Evolutionary conservation across 345 rosid species (phyloP).

Genomic region (Nephelium lappaceum): DNA sequence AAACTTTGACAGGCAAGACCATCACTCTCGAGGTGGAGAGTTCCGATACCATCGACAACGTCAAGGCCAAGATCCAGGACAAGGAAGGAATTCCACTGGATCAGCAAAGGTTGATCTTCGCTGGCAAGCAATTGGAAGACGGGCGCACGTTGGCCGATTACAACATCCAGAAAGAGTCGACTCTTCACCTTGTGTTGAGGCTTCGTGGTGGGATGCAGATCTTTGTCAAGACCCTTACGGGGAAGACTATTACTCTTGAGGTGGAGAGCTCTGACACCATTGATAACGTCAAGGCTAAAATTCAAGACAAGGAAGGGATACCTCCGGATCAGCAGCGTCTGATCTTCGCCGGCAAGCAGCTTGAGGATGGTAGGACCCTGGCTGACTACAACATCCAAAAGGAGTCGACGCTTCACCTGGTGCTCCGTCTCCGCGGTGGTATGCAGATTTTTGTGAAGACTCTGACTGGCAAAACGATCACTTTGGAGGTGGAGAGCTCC

Average conservation of each 20-base stretch:
- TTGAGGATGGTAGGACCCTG: not conserved
- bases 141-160: not conserved
- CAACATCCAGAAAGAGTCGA: not conserved
- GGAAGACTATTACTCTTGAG: not conserved
- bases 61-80: not conserved
- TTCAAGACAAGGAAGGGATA: not conserved
- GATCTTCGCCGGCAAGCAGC: not conserved
- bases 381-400: not conserved
- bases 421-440: not conserved
- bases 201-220: not conserved
- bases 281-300: not conserved
- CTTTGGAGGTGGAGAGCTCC: not conserved
- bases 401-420: not conserved
- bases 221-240: not conserved
- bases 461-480: not conserved
- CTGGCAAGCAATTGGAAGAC: not conserved
- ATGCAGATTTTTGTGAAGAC: not conserved
- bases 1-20: not conserved
- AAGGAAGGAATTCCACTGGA: not conserved
- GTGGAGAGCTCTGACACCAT: not conserved
- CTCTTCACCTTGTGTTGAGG: not conserved
- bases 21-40: not conserved
- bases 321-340: not conserved
- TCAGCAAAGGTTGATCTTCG: not conserved
- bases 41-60: not conserved